Evolutionary conservation across 2,329 filamentous ascomycete genomes (phyloP).

Genomic region (Fusarium sp.): DNA sequence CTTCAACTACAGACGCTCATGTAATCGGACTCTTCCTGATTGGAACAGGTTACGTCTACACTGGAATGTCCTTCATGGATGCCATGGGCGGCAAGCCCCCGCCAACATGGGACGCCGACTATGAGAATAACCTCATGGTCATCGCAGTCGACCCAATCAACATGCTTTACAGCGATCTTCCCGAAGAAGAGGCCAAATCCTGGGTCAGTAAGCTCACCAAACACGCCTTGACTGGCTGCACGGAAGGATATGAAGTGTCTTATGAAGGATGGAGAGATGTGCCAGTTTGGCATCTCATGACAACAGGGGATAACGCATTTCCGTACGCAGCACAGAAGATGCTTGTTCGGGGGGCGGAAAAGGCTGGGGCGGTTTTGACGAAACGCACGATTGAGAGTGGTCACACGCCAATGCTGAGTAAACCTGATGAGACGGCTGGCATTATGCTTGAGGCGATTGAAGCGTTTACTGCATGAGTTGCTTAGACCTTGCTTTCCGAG

Average conservation of each 20-base stretch:
- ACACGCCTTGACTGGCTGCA: constrained; percentile 60
- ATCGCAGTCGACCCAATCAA: constrained; percentile 55
- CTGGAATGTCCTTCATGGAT: constrained; percentile 58
- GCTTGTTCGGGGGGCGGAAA: constrained; percentile 55
- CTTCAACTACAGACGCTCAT: constrained; percentile 10
- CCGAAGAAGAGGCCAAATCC: constrained; percentile 57
- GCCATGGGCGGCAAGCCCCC: constrained; percentile 58
- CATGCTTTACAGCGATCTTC: constrained; percentile 65
- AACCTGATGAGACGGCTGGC: constrained; percentile 55
- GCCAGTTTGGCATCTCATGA: constrained; percentile 61
- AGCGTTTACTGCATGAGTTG: constrained; percentile 21
- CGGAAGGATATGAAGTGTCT: constrained; percentile 58
- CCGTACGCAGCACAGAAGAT: constrained; percentile 57
- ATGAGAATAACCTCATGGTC: constrained; percentile 57
- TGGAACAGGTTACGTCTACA: constrained; percentile 58
- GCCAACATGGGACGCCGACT: constrained; percentile 57
- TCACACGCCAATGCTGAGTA: constrained; percentile 65
- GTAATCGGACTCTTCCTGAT: constrained; percentile 62
- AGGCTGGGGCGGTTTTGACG: constrained; percentile 54
- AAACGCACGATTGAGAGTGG: constrained; percentile 59
- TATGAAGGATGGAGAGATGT: constrained; percentile 64
- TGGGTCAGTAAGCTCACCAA: constrained; percentile 58
- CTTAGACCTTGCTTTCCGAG: neutral
- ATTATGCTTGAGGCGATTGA: constrained; percentile 52
- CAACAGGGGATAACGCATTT: constrained; percentile 57